phyloP scores from a whole-genome alignment of 176 grass and related monocot genomes.

The Carex myosuroides region DNA sequence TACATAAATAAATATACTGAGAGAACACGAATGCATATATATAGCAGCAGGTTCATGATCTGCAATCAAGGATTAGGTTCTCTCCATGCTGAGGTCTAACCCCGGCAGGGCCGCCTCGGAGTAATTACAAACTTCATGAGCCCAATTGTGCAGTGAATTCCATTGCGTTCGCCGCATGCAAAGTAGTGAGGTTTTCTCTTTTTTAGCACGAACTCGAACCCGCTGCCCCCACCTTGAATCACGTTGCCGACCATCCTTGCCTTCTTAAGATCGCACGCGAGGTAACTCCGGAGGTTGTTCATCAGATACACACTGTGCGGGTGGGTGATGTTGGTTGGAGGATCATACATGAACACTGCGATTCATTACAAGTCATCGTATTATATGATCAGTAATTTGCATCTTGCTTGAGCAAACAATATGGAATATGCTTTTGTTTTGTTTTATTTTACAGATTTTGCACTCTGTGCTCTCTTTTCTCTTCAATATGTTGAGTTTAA shows the following conservation, averaged over 20 bases:
- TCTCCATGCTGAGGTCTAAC: not conserved
- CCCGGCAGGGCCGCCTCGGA: conserved; percentile 42
- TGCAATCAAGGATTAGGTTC: not conserved
- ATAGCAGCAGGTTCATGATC: not conserved
- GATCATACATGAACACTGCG: conserved; percentile 92
- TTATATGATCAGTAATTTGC: not conserved
- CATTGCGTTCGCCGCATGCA: conserved; percentile 63
- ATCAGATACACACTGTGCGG: conserved; percentile 82
- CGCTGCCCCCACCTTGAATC: conserved; percentile 51
- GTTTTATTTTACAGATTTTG: not conserved
- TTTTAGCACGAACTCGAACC: conserved; percentile 64
- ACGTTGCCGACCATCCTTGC: conserved; percentile 59
- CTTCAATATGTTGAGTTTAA: no score
- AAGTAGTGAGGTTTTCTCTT: conserved; percentile 90
- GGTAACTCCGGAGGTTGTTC: conserved; percentile 46
- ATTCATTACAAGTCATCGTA: not conserved
- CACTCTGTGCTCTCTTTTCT: not conserved
- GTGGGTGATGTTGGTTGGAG: conserved; percentile 59
- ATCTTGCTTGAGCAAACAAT: not conserved
- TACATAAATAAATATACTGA: not conserved
- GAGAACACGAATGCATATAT: not conserved
- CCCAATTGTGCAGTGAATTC: conserved; percentile 67
- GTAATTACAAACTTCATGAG: conserved; percentile 84
- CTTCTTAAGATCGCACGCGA: conserved; percentile 66
- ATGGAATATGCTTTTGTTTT: not conserved